These are phyloP conservation scores for Coprinopsis marcescibilis DNA, from an alignment of 768 basidiomycete species.

Conservation along the genomic window DNA sequence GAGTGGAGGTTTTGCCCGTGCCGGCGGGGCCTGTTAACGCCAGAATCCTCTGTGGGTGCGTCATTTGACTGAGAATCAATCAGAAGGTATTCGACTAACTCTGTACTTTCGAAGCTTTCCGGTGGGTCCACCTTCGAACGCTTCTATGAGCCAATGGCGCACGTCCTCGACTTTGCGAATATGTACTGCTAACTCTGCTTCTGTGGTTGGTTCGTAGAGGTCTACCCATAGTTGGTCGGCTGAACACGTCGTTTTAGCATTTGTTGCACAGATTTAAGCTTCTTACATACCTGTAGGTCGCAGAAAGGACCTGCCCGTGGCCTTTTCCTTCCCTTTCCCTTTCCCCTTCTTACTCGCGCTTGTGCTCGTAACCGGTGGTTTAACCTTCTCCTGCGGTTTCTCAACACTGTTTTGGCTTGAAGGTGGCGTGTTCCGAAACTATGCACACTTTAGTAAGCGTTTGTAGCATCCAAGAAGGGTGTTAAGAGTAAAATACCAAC, in stretches of 20 bases:
- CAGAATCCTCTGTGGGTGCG: conserved; percentile 62
- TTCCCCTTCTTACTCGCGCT: conserved; percentile 1
- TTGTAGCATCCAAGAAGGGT: not conserved
- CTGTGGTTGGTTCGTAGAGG: conserved; percentile 53
- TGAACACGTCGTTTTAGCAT: no score
- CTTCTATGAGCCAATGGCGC: conserved; percentile 67
- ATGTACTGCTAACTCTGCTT: conserved; percentile 79
- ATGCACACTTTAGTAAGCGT: conserved; percentile 9
- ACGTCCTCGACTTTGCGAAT: conserved; percentile 75
- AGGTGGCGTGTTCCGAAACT: conserved; percentile 20
- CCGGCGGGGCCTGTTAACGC: conserved; percentile 87
- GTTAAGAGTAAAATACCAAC: conserved; percentile 15
- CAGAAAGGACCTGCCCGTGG: not conserved
- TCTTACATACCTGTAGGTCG: no score
- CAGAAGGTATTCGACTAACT: conserved; percentile 35
- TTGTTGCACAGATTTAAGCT: no score
- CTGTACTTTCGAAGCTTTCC: conserved; percentile 67
- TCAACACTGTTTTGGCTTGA: not conserved
- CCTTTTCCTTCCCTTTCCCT: not conserved
- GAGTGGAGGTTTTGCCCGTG: conserved; percentile 82
- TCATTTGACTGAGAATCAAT: not conserved
- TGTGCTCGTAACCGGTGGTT: not conserved
- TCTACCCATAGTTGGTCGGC: conserved; percentile 56
- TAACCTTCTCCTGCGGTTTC: not conserved
- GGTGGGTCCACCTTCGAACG: conserved; percentile 61